phyloP scores from a whole-genome alignment of 192 early-diverging fungal species.

The Coemansia sp. region DNA sequence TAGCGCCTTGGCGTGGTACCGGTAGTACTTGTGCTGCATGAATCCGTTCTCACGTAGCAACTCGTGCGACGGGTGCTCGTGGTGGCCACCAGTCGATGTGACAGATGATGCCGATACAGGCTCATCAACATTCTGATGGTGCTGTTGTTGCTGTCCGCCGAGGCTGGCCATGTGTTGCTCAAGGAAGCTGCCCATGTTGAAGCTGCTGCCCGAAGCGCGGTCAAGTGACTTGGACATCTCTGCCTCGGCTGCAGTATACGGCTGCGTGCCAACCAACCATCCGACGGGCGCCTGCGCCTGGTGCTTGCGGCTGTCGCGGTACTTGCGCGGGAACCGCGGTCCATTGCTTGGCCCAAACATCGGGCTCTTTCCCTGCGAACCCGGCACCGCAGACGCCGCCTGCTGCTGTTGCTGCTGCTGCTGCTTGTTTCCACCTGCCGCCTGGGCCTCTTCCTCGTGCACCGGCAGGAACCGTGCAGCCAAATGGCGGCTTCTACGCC shows the following conservation, averaged over 20 bases:
- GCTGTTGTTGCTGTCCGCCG: conserved; percentile 15
- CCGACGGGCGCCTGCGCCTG: conserved; percentile 68
- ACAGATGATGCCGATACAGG: conserved; percentile 20
- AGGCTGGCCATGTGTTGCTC: conserved; percentile 27
- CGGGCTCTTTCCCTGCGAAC: conserved; percentile 50
- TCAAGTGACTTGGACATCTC: conserved; percentile 55
- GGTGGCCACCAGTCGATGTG: too few species aligned
- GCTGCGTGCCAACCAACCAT: conserved; percentile 70
- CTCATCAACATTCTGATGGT: not conserved
- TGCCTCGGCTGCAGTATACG: conserved; percentile 55
- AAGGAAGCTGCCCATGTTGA: conserved; percentile 27
- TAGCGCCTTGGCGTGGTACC: conserved; percentile 90
- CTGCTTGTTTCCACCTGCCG: conserved; percentile 10
- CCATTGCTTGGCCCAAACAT: conserved; percentile 47
- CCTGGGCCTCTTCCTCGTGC: conserved; percentile 14
- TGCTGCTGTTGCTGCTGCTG: conserved; percentile 7
- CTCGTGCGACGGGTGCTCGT: conserved; percentile 90
- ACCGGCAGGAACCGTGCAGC: conserved; percentile 51
- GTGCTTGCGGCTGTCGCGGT: conserved; percentile 62
- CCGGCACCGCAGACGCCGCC: conserved; percentile 12
- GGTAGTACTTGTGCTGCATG: conserved; percentile 93
- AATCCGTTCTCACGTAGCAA: conserved; percentile 96
- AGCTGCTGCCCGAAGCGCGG: conserved; percentile 44
- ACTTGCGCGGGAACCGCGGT: conserved; percentile 50
- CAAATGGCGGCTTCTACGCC: conserved; percentile 30